Conservation (phyloP, 352 stramenopile genomes). For the Plasmopara muralis region DNA sequence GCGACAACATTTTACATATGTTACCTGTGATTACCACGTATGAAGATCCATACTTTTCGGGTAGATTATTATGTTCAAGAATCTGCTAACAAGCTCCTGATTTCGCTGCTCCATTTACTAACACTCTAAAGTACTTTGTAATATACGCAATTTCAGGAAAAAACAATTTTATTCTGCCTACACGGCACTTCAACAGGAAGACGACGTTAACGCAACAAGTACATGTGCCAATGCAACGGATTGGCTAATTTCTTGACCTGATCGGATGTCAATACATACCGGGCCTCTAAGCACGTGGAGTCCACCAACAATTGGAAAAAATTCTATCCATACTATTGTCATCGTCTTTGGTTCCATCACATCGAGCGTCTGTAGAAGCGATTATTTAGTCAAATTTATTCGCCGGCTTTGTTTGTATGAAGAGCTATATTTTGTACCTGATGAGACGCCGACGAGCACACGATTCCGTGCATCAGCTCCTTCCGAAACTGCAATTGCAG, state of each 20-base stretch:
- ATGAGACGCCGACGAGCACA: conserved; percentile 64
- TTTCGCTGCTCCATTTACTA: no score
- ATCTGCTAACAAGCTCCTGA: no score
- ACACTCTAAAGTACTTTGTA: no score
- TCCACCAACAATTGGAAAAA: conserved; percentile 59
- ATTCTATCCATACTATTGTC: conserved; percentile 44
- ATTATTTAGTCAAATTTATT: background rate
- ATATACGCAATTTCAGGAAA: no score
- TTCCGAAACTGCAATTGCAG: conserved; percentile 79
- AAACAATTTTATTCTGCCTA: no score
- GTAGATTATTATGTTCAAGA: no score
- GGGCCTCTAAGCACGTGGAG: conserved; percentile 55
- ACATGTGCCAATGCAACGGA: conserved; percentile 41
- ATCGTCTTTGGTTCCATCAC: conserved; percentile 40
- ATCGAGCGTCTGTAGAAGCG: conserved; percentile 45
- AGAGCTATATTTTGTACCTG: conserved; percentile 34
- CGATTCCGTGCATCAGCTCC: conserved; percentile 58
- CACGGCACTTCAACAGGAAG: no score
- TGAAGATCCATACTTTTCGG: no score
- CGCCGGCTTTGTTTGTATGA: no score
- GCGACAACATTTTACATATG: no score
- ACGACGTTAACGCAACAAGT: conserved; percentile 28
- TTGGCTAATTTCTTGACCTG: conserved; percentile 54
- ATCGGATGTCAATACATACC: conserved; percentile 62
- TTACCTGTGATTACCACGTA: no score